Conservation (phyloP, 352 stramenopile species). For the Pythium grandisporangium region DNA sequence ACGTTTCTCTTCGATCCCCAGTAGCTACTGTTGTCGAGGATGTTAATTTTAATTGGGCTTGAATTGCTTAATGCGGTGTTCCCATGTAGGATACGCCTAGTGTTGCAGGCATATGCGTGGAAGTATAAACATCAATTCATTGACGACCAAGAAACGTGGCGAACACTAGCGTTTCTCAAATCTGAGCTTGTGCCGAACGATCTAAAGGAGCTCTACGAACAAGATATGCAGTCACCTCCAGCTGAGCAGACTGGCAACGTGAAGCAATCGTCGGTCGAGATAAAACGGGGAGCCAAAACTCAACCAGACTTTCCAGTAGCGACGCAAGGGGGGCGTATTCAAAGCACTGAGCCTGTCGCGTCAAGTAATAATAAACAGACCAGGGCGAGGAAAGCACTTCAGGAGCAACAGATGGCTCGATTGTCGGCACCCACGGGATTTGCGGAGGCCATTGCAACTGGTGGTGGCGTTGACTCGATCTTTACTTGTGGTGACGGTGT, state of each 20-base stretch:
- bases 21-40: too few relatives aligned
- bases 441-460: conserved; percentile 13
- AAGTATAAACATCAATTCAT: conserved; percentile 24
- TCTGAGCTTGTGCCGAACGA: conserved; percentile 26
- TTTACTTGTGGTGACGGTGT: conserved; percentile 71
- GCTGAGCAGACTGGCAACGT: too few relatives aligned
- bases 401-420: conserved; percentile 70
- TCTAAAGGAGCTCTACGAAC: conserved; percentile 7
- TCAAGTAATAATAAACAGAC: too few relatives aligned
- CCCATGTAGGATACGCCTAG: conserved; percentile 30
- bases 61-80: too few relatives aligned
- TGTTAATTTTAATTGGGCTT: too few relatives aligned
- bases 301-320: too few relatives aligned
- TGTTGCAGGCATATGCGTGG: conserved; percentile 66
- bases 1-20: too few relatives aligned
- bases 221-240: neutral
- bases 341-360: conserved; percentile 4
- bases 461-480: conserved; percentile 18
- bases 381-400: conserved; percentile 40
- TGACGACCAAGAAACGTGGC: conserved; percentile 30
- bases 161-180: conserved; percentile 41
- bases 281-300: too few relatives aligned
- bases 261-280: too few relatives aligned
- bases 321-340: neutral
- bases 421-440: conserved; percentile 38